These are phyloP conservation scores for Leccinum sublutescens DNA, from an alignment of 768 basidiomycete genomes.

Conservation along the genomic window DNA sequence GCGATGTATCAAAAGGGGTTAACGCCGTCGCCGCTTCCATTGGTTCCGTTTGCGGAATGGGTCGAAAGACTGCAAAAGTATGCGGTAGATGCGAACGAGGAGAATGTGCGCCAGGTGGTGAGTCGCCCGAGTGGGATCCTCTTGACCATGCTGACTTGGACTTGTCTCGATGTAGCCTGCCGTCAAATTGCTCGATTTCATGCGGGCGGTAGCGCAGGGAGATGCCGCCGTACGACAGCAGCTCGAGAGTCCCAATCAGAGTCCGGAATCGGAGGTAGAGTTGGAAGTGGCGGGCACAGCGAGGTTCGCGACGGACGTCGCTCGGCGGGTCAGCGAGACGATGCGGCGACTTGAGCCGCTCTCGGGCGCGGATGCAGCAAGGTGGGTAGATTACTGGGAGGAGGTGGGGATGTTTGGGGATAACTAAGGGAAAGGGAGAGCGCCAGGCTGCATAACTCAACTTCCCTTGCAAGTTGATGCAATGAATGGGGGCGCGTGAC, in stretches of 20 bases:
- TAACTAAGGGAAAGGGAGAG: background rate
- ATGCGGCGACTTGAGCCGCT: background rate
- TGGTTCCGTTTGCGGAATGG: slow-evolving; percentile 27
- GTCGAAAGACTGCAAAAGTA: slow-evolving; percentile 1
- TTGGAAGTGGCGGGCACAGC: background rate
- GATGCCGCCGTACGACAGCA: background rate
- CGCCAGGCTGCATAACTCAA: background rate
- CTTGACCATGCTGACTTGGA: background rate
- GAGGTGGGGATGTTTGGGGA: background rate
- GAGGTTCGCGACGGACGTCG: background rate
- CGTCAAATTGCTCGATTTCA: background rate
- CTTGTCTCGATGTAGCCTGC: background rate
- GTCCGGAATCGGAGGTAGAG: background rate
- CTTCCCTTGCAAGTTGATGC: background rate
- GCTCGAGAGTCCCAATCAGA: background rate
- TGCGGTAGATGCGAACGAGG: background rate
- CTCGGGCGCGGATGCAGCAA: background rate
- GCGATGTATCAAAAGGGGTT: slow-evolving; percentile 12
- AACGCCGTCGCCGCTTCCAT: slow-evolving; percentile 20
- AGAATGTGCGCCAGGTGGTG: background rate
- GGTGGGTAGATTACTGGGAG: background rate
- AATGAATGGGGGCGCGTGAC: background rate
- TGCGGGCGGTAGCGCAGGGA: background rate
- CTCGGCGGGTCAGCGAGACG: background rate
- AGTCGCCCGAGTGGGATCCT: background rate